phyloP scores from a whole-genome alignment of 2,329 filamentous ascomycete genomes.

The Fusarium guadeloupense region DNA sequence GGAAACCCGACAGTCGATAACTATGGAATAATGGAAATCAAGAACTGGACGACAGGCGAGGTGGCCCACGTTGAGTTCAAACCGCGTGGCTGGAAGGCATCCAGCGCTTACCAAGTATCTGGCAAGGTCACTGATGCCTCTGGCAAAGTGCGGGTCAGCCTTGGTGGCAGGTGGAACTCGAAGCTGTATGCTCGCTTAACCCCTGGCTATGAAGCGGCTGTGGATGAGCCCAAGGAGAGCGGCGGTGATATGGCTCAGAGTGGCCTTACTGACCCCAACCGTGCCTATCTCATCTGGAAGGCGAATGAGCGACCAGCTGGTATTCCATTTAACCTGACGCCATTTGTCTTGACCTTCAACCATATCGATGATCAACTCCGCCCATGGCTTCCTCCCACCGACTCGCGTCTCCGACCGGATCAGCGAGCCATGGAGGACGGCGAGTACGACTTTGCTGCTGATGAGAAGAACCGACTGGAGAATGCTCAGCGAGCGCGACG shows the following conservation, averaged over 20 bases:
- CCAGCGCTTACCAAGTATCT: conserved; percentile 85
- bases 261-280: conserved; percentile 70
- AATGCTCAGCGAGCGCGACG: conserved; percentile 86
- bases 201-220: conserved; percentile 83
- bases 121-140: conserved; percentile 84
- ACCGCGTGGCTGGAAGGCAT: conserved; percentile 92
- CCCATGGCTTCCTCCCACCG: conserved; percentile 85
- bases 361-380: conserved; percentile 84
- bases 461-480: conserved; percentile 94
- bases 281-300: conserved; percentile 94
- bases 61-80: conserved; percentile 93
- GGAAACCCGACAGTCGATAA: conserved; percentile 97
- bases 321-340: conserved; percentile 96
- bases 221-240: conserved; percentile 64
- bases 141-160: conserved; percentile 85
- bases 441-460: conserved; percentile 92
- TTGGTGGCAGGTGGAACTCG: conserved; percentile 97
- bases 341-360: conserved; percentile 94
- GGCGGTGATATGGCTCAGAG: conserved; percentile 53
- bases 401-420: conserved; percentile 91
- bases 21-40: conserved; percentile 96
- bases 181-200: conserved; percentile 94
- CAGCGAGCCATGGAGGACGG: conserved; percentile 99
- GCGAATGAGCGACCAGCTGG: conserved; percentile 80
- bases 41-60: conserved; percentile 96